These are phyloP conservation scores for Niebla homalea DNA, from an alignment of 495 filamentous ascomycete genomes.

Conservation along the genomic window DNA sequence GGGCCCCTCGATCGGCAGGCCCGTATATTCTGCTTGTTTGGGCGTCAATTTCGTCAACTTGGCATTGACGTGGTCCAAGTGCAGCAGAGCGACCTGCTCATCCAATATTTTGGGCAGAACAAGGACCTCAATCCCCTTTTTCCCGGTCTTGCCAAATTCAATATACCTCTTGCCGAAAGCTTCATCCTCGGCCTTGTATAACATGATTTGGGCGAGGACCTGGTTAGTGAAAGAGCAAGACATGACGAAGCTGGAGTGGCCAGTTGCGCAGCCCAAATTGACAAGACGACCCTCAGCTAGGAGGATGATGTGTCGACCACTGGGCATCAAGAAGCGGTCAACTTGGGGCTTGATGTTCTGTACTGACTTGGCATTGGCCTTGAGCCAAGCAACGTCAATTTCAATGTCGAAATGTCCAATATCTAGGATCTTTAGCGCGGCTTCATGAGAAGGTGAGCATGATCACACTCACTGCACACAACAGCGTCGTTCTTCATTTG, in stretches of 20 bases:
- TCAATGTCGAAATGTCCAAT: conserved; percentile 99
- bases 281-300: conserved; percentile 97
- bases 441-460: no score
- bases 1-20: conserved; percentile 68
- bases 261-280: conserved; percentile 97
- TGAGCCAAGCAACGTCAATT: conserved; percentile 99
- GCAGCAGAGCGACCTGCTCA: conserved; percentile 90
- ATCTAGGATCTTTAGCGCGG: conserved; percentile 34
- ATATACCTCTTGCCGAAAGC: conserved; percentile 85
- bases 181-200: conserved; percentile 84
- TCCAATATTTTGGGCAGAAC: conserved; percentile 97
- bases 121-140: conserved; percentile 86
- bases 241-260: conserved; percentile 99
- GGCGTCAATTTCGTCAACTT: conserved; percentile 74
- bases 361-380: conserved; percentile 80
- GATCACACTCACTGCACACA: conserved; percentile 71
- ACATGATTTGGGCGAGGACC: conserved; percentile 96
- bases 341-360: conserved; percentile 99
- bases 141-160: conserved; percentile 84
- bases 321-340: conserved; percentile 90
- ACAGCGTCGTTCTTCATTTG: conserved; percentile 97
- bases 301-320: conserved; percentile 92
- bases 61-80: conserved; percentile 87
- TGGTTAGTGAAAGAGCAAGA: conserved; percentile 99
- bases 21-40: conserved; percentile 89